Conservation (phyloP, 495 filamentous ascomycete species). For the Penicillium waksmanii region DNA sequence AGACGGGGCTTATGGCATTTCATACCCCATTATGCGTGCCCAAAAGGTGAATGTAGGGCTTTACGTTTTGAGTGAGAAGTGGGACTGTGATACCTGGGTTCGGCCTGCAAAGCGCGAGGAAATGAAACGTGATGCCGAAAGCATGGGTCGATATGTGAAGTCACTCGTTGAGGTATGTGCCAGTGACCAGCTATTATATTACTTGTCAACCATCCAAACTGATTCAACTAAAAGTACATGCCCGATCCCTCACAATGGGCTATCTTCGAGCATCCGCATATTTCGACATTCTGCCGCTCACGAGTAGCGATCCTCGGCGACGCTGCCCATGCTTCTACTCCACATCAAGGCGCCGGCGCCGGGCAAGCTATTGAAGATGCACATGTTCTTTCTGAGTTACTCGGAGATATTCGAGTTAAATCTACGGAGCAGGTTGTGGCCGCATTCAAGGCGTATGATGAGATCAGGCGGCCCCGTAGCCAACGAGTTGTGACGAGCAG, state of each 20-base stretch:
- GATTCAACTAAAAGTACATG: conserved; percentile 27
- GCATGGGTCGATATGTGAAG: conserved; percentile 55
- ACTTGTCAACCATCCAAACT: background rate
- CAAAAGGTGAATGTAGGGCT: conserved; percentile 63
- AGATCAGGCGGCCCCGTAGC: conserved; percentile 55
- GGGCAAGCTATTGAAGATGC: conserved; percentile 73
- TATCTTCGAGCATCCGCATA: conserved; percentile 62
- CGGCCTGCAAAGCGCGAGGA: conserved; percentile 57
- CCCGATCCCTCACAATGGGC: conserved; percentile 61
- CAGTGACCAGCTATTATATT: background rate
- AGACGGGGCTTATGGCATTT: conserved; percentile 60
- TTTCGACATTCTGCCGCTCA: conserved; percentile 57
- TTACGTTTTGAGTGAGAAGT: conserved; percentile 49
- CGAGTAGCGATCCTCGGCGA: conserved; percentile 66
- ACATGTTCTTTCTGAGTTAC: conserved; percentile 58
- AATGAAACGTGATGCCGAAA: conserved; percentile 56
- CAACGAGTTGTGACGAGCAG: conserved; percentile 55
- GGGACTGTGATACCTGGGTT: conserved; percentile 61
- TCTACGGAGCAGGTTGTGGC: conserved; percentile 28
- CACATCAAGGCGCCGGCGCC: conserved; percentile 70
- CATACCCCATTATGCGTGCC: conserved; percentile 67
- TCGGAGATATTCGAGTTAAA: conserved; percentile 44
- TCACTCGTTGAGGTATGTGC: conserved; percentile 47
- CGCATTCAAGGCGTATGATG: conserved; percentile 67
- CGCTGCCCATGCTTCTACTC: conserved; percentile 71